Conservation (phyloP, 345 rosid genomes). For the Litchi chinensis region DNA sequence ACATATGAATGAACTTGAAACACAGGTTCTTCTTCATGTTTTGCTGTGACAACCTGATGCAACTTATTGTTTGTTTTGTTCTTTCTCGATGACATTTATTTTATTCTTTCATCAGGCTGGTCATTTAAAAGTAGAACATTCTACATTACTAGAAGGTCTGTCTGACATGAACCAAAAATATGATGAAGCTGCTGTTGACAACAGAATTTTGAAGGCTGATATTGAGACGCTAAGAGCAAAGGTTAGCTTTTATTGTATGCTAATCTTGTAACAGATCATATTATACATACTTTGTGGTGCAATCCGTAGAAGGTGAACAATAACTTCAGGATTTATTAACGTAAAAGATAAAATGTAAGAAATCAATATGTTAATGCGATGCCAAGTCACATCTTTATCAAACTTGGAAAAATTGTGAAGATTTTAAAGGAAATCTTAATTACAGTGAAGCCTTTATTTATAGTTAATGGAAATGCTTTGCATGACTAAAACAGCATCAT, state of each 20-base stretch:
- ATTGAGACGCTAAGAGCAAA: slow-evolving; percentile 91
- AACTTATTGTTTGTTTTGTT: background rate
- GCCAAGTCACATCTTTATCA: background rate
- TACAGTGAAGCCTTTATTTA: background rate
- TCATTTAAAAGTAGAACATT: slow-evolving; percentile 76
- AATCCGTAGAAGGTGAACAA: background rate
- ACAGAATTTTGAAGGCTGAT: slow-evolving; percentile 93
- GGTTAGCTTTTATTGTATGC: slow-evolving; percentile 37
- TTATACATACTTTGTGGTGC: background rate
- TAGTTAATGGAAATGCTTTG: background rate
- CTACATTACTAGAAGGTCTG: slow-evolving; percentile 64
- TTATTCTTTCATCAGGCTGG: slow-evolving; percentile 55
- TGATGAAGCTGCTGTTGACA: slow-evolving; percentile 78
- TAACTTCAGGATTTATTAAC: background rate
- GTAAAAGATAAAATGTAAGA: background rate
- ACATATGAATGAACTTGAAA: slow-evolving; percentile 83
- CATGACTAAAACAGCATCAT: background rate
- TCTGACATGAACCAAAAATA: slow-evolving; percentile 74
- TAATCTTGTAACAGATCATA: background rate
- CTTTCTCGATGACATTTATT: background rate
- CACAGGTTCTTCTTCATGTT: slow-evolving; percentile 58
- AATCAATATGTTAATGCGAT: background rate
- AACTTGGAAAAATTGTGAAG: background rate
- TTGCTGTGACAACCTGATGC: background rate
- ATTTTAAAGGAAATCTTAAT: background rate